These are phyloP conservation scores for Plenodomus biglobosus DNA, from an alignment of 2,329 filamentous ascomycete genomes.

Conservation along the genomic window DNA sequence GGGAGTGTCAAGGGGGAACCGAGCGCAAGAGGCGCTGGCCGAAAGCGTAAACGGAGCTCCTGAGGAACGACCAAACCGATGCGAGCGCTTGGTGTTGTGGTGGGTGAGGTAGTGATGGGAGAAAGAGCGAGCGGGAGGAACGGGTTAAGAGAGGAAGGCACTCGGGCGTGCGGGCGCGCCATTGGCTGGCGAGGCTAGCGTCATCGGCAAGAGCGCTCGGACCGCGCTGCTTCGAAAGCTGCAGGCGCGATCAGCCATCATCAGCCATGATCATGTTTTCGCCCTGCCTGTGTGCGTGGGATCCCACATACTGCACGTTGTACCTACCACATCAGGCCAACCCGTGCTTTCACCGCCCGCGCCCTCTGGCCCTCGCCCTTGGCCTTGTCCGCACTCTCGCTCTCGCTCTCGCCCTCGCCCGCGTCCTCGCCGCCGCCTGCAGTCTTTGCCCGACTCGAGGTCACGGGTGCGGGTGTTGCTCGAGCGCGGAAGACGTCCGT, in stretches of 20 bases:
- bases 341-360: slow-evolving; percentile 17
- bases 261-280: neutral
- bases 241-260: slow-evolving; percentile 21
- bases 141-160: slow-evolving; percentile 25
- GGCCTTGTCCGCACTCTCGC: slow-evolving; percentile 6
- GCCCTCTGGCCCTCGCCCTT: slow-evolving; percentile 1
- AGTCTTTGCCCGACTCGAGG: too few relatives aligned
- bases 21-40: slow-evolving; percentile 48
- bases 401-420: too few relatives aligned
- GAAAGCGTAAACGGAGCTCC: slow-evolving; percentile 42
- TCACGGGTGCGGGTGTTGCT: too few relatives aligned
- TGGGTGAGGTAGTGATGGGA: slow-evolving; percentile 30
- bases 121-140: slow-evolving; percentile 29
- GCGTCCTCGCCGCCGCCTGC: too few relatives aligned
- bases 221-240: slow-evolving; percentile 15
- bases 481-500: slow-evolving; percentile 10
- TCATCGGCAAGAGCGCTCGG: slow-evolving; percentile 22
- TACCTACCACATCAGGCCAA: too few relatives aligned
- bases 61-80: slow-evolving; percentile 43
- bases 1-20: slow-evolving; percentile 32
- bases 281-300: neutral
- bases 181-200: slow-evolving; percentile 24
- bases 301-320: too few relatives aligned
- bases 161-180: slow-evolving; percentile 15
- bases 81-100: slow-evolving; percentile 22